Evolutionary conservation across 495 filamentous ascomycete species (phyloP), one percentile per base, ranked within the genome.

Genomic region (Hypoxylon lienhwacheense): DNA sequence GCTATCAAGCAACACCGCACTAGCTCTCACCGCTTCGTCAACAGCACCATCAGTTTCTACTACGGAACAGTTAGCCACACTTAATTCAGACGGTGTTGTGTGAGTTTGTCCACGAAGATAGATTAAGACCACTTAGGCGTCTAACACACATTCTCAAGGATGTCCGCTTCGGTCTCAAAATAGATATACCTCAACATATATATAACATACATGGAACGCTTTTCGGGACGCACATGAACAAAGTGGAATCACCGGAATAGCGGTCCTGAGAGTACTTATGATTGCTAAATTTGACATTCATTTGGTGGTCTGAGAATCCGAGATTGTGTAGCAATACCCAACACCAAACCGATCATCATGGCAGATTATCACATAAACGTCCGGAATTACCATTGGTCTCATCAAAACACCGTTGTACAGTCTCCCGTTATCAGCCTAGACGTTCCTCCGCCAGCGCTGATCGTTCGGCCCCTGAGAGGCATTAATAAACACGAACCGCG

Each of bases 361-460:
- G 42, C 58, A 5, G 16, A 46, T 6, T 61, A 55, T 52, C 35
- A 43, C 4, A 21, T 61, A 42, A 12, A 7, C 7, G 58, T 61
- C 24, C 41, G 52, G 16, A 31, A 61, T 29, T 61, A 61, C 19
- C 58, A 52, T 37, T 61, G 58, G 58, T 32, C 41, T 8, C 47
- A 61, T 39, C 58, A 55, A 19, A 61, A 61, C 20, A 51, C 19
- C 6, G 14, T 61, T 17, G 52, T 55, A 3, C 50, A 51, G 31
- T 61, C 46, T 20, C 58, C 58, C 21, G 24, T 52, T 37, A 41
- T 48, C 10, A 16, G 28, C 16, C 29, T 61, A n/a, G 28, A 26
- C 19, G 12, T 41, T 25, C 17, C 35, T 7, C 7, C 25, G 8
- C 7, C 40, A 25, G 28, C 28, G 4, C 19, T 55, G 12, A 39